Evolutionary conservation across 108 stramenopile genomes (phyloP).

Genomic region (Stephanodiscus triporus): DNA sequence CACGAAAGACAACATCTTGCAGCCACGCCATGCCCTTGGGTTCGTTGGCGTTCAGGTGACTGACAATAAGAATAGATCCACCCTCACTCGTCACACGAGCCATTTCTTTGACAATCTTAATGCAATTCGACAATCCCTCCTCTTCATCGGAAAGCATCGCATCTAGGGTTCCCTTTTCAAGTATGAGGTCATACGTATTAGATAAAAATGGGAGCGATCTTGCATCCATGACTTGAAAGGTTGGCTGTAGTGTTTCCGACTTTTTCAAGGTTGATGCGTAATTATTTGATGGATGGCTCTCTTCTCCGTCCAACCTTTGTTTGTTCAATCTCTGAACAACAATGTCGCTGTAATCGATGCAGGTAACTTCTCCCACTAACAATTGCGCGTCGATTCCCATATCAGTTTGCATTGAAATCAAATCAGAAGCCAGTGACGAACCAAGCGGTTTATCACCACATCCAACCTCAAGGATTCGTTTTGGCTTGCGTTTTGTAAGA

Average conservation of each 20-base stretch:
- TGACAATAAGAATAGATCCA: constrained; percentile 65
- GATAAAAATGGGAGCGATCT: constrained; percentile 52
- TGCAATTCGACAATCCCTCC: constrained; percentile 56
- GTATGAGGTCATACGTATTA: constrained; percentile 58
- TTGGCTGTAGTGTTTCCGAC: constrained; percentile 17
- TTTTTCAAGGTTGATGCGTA: constrained; percentile 4
- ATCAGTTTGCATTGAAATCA: constrained; percentile 33
- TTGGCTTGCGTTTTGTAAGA: constrained; percentile 45
- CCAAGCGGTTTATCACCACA: constrained; percentile 87
- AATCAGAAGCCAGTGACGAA: constrained; percentile 35
- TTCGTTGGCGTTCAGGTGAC: constrained; percentile 71
- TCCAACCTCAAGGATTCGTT: constrained; percentile 76
- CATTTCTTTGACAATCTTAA: constrained; percentile 67
- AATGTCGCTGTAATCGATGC: constrained; percentile 70
- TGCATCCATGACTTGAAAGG: constrained; percentile 65
- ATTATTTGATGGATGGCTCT: constrained; percentile 16
- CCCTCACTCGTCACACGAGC: constrained; percentile 56
- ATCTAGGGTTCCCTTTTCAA: constrained; percentile 90
- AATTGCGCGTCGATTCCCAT: constrained; percentile 20
- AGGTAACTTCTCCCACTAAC: constrained; percentile 57
- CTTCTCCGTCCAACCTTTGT: constrained; percentile 22
- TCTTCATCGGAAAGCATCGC: constrained; percentile 79
- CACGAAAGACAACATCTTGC: constrained; percentile 63
- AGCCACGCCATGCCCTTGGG: constrained; percentile 68
- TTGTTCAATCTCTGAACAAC: constrained; percentile 63